Conservation (phyloP, 108 stramenopile genomes). For the Cyclotella cryptica region DNA sequence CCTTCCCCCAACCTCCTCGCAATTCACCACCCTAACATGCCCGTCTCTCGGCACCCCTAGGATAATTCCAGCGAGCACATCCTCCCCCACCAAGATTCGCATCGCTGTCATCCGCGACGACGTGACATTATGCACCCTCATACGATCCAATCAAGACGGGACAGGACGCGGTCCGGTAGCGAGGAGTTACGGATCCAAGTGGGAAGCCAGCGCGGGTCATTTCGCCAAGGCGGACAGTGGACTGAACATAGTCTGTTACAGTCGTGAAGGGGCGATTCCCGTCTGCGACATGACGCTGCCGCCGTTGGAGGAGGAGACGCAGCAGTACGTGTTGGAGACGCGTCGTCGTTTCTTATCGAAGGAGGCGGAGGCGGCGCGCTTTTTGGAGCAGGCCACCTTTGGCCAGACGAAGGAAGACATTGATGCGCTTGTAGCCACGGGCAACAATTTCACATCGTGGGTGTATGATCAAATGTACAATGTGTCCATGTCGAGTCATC, state of each 20-base stretch:
- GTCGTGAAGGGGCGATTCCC: conserved; percentile 6
- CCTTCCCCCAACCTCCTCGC: neutral
- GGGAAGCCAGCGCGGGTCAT: conserved; percentile 30
- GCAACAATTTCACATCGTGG: conserved; percentile 48
- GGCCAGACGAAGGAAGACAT: conserved; percentile 50
- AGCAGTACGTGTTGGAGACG: conserved; percentile 29
- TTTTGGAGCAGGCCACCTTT: conserved; percentile 73
- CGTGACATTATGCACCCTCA: conserved; percentile 19
- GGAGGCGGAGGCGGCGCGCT: conserved; percentile 50
- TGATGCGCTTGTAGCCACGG: conserved; percentile 9
- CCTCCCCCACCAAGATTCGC: neutral
- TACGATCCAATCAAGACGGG: conserved; percentile 12
- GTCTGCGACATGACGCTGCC: conserved; percentile 25
- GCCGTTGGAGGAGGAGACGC: conserved; percentile 10
- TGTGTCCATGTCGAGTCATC: conserved; percentile 45
- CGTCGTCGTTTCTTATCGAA: neutral
- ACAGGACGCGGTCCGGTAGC: conserved; percentile 19
- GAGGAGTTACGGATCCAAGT: conserved; percentile 15
- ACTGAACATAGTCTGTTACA: conserved; percentile 15
- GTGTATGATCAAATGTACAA: conserved; percentile 51
- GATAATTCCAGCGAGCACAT: conserved; percentile 5
- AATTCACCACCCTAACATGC: conserved; percentile 6
- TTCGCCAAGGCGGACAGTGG: conserved; percentile 23
- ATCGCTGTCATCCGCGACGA: conserved; percentile 15
- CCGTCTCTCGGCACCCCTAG: neutral